Base-by-base conservation (phyloP, 2,329 filamentous ascomycete species). In the Fusarium chuoi region DNA sequence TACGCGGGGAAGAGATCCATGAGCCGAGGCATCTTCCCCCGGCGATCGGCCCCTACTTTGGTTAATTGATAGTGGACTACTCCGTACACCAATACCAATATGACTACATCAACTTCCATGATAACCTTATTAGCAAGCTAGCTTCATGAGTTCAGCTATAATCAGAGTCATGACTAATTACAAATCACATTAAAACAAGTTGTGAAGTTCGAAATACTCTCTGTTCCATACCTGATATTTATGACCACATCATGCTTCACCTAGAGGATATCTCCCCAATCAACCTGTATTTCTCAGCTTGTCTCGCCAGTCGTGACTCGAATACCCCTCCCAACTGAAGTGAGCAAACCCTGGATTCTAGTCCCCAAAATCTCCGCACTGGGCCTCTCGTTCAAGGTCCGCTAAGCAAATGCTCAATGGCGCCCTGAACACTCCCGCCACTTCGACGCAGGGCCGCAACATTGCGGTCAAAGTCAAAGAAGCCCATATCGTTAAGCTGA, bases 401-500 rank as follows among this genome's bases (percentile, higher is more conserved):
- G 17, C 54, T 84, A 36, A 93, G 83, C 63, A 97, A 84, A 78
- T 94, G 90, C 83, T 96, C 93, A 60, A 97, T 90, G 10, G 94
- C 96, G 17, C 96, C 96, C 81, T 98, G 95, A 45, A 98, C 96
- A 81, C 94, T 98, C 17, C 96, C 96, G 14, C 96, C 96, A 68
- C 94, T 94, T 78, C 96, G 89, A 82, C 96, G 89, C 79, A 99
- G 85, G 10, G 96, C 96, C 63, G 93, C 91, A 38, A 99, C 90
- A 77, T 99, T 99, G 76, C 93, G 87, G 59, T 99, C 96, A 79
- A 98, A 99, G 80, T 99, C 95, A 81, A 91, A 98, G 84, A 99
- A 99, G 7, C 96, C 96, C 96, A 99, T 99, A 75, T 98, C 96
- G 82, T 99, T 99, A 71, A 99, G 85, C 84, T 98, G 95, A 68